Base-by-base conservation (phyloP, 2,329 filamentous ascomycete species). In the Biscogniauxia sp. region DNA sequence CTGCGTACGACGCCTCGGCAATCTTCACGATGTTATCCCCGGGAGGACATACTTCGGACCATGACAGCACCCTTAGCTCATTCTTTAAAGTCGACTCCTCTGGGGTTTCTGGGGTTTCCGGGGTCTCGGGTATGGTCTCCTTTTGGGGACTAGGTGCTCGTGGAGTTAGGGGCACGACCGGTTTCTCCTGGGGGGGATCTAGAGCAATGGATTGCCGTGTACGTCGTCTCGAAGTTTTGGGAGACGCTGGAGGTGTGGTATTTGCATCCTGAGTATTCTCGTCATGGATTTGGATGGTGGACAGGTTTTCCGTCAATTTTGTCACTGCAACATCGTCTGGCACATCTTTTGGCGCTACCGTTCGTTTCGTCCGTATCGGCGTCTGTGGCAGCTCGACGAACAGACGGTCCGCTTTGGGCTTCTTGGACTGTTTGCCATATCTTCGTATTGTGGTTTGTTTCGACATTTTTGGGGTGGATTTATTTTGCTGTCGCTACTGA, bases 1-100 rank as follows among this genome's bases (percentile, higher is more conserved):
- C 86, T 5, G 86, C 85, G 66, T 84, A 89, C 1, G 86, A 88
- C 5, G 86, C 86, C 70, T 89, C 86, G 9, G 86, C 86, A 55
- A 89, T 88, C 73, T 89, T 89, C 51, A 80, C 78, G 54, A 88
- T 84, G 41, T 73, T 72, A 67, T 84, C 81, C 17, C 78, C 79
- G 0, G 77, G 74, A 0, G 82, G 81, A 54, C 85, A 85, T 28
- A 88, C 77, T 56, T 88, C 84, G 28, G 79, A 73, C 86, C 86
- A 89, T 1, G 78, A 77, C 50, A 87, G 73, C 5, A 79, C 68
- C 3, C 80, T 78, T 17, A 84, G 72, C 7, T 65, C 66, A 6
- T 67, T 45, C 37, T 45, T 45, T 11, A 45, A 45, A n/a, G 37
- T 62, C 2, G 60, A 53, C 5, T 61, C 55, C 11, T 32, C 28